A percentile compares a stretch with the other conserved stretches of the same genome.
phyloP scores from a whole-genome alignment of 768 basidiomycete species.

The Fomitopsis pulvina region DNA sequence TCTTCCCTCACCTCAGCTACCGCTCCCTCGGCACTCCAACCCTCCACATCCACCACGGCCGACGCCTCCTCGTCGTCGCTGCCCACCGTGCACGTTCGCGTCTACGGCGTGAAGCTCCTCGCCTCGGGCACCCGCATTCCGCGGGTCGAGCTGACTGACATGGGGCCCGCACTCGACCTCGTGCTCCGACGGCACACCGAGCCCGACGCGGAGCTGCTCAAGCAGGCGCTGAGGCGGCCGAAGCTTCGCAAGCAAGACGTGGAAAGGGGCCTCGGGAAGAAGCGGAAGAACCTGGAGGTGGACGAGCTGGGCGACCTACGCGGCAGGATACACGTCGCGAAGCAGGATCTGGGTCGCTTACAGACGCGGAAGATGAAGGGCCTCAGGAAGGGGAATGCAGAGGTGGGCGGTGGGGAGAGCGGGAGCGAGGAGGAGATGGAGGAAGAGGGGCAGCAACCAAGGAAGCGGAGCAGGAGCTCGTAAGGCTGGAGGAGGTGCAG shows the following conservation, averaged over 20 bases:
- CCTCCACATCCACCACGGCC: slow-evolving; percentile 8
- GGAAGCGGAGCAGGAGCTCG: slow-evolving; percentile 15
- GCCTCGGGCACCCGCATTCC: slow-evolving; percentile 77
- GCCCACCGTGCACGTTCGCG: slow-evolving; percentile 84
- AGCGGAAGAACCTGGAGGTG: slow-evolving; percentile 90
- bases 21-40: slow-evolving; percentile 14
- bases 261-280: slow-evolving; percentile 84
- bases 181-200: slow-evolving; percentile 65
- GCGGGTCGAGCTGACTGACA: slow-evolving; percentile 73
- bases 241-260: slow-evolving; percentile 87
- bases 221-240: slow-evolving; percentile 73
- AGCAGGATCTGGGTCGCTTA: slow-evolving; percentile 80
- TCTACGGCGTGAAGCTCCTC: slow-evolving; percentile 71
- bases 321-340: slow-evolving; percentile 82
- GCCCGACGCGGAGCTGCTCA: slow-evolving; percentile 74
- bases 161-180: slow-evolving; percentile 91
- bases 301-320: slow-evolving; percentile 98
- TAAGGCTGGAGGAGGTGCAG: no score
- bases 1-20: slow-evolving; percentile 41
- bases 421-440: slow-evolving; percentile 19
- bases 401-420: slow-evolving; percentile 5
- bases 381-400: slow-evolving; percentile 40
- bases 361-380: slow-evolving; percentile 98
- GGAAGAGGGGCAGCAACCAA: slow-evolving; percentile 9
- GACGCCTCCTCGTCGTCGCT: slow-evolving; percentile 38